Evolutionary conservation across 257 asterid genomes (phyloP), one percentile per base, ranked within the genome.

Genomic region (Plantago major): DNA sequence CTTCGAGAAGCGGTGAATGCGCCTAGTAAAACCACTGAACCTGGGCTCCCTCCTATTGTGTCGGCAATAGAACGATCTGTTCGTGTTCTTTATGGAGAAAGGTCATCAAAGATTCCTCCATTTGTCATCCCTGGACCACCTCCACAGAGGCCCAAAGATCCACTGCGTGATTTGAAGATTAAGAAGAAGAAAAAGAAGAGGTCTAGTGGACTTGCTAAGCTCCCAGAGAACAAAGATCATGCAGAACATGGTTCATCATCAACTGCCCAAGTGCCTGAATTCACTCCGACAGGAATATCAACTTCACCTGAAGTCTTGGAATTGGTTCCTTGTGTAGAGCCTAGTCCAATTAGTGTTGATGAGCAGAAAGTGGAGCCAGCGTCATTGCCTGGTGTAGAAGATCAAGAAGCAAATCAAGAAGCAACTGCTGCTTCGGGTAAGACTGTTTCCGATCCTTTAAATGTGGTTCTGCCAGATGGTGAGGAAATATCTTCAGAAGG

Each of bases 61-160:
- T 81, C 96, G 60, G 95, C 97, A 55, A 62, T 92, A 51, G 90
- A 95, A 15, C 84, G 84, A 38, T 92, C 99, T 8, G 95, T 89
- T 43, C 89, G 97, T 51, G 76, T 84, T 49, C 69, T 92, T 44
- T 92, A 86, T 43, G 97, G 99, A 58, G 84, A 83, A 64, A 74
- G 80, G 47, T 67, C 79, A 46, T 77, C 82, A 42, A 66, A 60
- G 48, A 76, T 93, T 47, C 97, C 99, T 64, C 97, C 99, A 11
- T 93, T 89, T 75, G 51, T 85, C 19, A 78, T 73, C 50, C 95
- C 90, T 3, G 95, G 80, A 40, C 94, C 93, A 22, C 88, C 91
- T 57, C 97, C 96, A 18, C 73, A 72, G 37, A 81, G 49, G 69
- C 99, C 99, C 42, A 75, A 53, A 81, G 94, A 89, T 67, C 97